phyloP scores from a whole-genome alignment of 2,329 filamentous ascomycete genomes.

The Botrytis byssoidea region DNA sequence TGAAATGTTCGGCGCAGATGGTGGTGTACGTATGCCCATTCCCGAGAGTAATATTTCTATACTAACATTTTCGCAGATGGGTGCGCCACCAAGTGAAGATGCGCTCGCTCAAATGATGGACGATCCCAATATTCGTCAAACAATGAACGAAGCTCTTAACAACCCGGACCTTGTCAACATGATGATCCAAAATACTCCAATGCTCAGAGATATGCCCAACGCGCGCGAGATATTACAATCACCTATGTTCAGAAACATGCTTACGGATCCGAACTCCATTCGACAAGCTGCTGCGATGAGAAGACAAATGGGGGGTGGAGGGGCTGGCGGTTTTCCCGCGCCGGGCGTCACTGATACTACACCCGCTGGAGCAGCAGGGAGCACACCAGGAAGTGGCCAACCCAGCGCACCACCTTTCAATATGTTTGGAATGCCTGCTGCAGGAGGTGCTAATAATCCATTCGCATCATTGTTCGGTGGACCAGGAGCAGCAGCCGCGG shows the following conservation, averaged over 20 bases:
- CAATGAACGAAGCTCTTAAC: conserved; percentile 91
- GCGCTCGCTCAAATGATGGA: conserved; percentile 81
- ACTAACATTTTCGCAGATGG: conserved; percentile 64
- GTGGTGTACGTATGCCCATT: conserved; percentile 66
- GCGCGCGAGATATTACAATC: conserved; percentile 85
- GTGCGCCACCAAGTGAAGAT: conserved; percentile 78
- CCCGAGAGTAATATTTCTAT: background rate
- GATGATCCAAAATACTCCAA: conserved; percentile 89
- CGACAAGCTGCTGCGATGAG: conserved; percentile 82
- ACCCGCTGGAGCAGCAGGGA: conserved; percentile 45
- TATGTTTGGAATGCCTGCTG: conserved; percentile 38
- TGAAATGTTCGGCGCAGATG: conserved; percentile 89
- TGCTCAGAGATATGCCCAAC: conserved; percentile 68
- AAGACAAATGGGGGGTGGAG: conserved; percentile 59
- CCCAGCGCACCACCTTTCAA: conserved; percentile 29
- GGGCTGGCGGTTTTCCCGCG: conserved; percentile 71
- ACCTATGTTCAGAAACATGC: conserved; percentile 84
- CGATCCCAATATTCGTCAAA: conserved; percentile 81
- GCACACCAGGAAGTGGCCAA: conserved; percentile 32
- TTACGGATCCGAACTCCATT: conserved; percentile 86
- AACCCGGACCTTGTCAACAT: conserved; percentile 94
- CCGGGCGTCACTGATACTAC: conserved; percentile 90
- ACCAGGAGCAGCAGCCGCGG: conserved; percentile 23
- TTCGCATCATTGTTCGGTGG: conserved; percentile 59
- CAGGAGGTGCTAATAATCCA: conserved; percentile 49